Evolutionary conservation across 75 land plant genomes (phyloP), one percentile per base, ranked within the genome.

Genomic region (Isoetes taiwanensis): DNA sequence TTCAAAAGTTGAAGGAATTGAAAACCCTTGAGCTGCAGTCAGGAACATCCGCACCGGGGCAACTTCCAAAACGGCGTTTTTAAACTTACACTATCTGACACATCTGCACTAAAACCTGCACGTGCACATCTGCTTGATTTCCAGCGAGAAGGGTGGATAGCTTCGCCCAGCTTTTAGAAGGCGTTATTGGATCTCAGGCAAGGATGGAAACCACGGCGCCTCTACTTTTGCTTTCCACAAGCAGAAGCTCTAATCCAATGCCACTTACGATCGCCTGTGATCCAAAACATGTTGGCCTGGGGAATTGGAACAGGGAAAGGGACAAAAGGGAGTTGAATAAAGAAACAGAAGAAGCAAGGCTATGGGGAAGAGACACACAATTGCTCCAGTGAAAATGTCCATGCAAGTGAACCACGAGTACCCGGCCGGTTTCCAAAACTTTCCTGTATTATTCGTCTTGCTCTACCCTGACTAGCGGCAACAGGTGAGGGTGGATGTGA

Each of bases 191-290:
- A 61, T 70, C 54, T 0, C 95, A 77, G 8, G 85, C 95, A 3
- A 91, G 64, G 62, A 91, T 74, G 32, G 97, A 76, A 38, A 90
- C 82, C 17, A 66, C 68, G 10, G 64, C 28, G 35, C 93, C 96
- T n/a, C n/a, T n/a, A n/a, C n/a, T n/a, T 41, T 74, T 74, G 0
- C 62, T 29, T 0, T 84, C 88, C 17, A 79, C 83, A 27, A 31
- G 66, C 61, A 86, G 86, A 14, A 82, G 55, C 10, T 71, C 82
- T 10, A 86, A 62, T 29, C 90, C 90, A 33, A 82, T 86, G 30
- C 90, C 90, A 59, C 86, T 82, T 2, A 86, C n/a, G 82, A 8
- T 86, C 90, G 3, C 90, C 90, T 1, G 83, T 74, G 61, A 86
- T 82, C 72, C n/a, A 86, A 58, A 21, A 86, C 75, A 34, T 86